Evolutionary conservation across 176 grass and related monocot genomes (phyloP), one percentile per base, ranked within the genome.

Genomic region (Microstegium vimineum): DNA sequence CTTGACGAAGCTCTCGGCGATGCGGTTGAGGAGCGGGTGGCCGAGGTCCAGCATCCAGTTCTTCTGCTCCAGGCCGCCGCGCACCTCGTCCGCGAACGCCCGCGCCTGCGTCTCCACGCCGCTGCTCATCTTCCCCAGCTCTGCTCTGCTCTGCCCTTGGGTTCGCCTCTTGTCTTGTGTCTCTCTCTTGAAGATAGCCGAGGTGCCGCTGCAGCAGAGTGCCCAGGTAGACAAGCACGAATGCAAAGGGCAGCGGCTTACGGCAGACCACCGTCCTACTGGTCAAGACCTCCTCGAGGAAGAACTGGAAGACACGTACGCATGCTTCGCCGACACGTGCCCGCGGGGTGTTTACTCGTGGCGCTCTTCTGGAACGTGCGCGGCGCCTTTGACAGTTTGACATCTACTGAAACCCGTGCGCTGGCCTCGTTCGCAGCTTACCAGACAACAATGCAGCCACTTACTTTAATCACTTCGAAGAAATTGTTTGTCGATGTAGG

Each of bases 1-100:
- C 87, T 86, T 93, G 67, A 93, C 86, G 68, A 98, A 98, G 90
- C 95, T 95, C 42, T 95, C 92, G 15, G 92, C 90, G 34, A 98
- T 47, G 62, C 90, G 90, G 87, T 93, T 93, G 79, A 95, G 70
- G 82, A 95, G 87, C 5, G 92, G 90, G 61, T 95, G 92, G 52
- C 92, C 95, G 18, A 98, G 87, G 82, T 98, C 92, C 43, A 93
- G 87, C 71, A 88, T 86, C 75, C 82, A 83, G 42, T 90, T 86
- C 49, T 91, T 84, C 2, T 86, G 72, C 82, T 92, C 86, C 70
- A 91, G 62, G 62, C 66, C 25, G 75, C 83, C 12, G 75, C 87
- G 85, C 35, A 95, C 86, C 76, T 98, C 84, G 69, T 95, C 92
- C 17, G 87, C 74, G 73, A 98, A 86, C 66, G 82, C 87, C 15